Conservation (phyloP, 345 rosid genomes). For the Hibiscus trionum region DNA sequence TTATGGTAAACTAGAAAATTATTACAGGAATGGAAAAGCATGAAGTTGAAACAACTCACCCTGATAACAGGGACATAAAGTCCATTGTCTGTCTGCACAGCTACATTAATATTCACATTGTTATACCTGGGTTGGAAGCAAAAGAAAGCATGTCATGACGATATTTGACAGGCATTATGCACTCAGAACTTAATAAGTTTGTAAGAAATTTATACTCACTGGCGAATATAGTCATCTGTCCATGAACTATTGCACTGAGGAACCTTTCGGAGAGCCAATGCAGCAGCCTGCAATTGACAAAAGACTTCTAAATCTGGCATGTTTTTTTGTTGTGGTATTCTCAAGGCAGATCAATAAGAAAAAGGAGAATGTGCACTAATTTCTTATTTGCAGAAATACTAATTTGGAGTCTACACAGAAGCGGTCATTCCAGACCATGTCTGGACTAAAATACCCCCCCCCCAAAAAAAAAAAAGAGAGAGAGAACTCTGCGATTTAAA, state of each 20-base stretch:
- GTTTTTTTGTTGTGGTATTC: neutral
- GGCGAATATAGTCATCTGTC: constrained; percentile 88
- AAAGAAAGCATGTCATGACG: constrained; percentile 10
- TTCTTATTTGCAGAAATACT: neutral
- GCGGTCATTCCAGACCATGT: neutral
- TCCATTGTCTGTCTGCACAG: constrained; percentile 96
- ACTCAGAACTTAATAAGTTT: neutral
- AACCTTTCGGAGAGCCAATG: constrained; percentile 83
- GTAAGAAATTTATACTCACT: constrained; percentile 46
- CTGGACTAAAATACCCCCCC: neutral
- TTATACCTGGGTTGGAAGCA: constrained; percentile 43
- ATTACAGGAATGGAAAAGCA: neutral
- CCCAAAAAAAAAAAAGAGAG: too few species aligned
- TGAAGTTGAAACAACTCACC: constrained; percentile 32
- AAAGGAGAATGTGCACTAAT: neutral
- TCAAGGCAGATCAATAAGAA: neutral
- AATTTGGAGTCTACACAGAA: too few species aligned
- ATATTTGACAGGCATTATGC: neutral
- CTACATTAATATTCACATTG: constrained; percentile 83
- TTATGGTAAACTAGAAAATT: neutral
- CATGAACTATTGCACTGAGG: constrained; percentile 98
- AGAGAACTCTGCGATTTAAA: neutral
- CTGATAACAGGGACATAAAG: constrained; percentile 93
- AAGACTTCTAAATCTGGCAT: neutral
- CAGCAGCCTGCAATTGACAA: constrained; percentile 66